These are phyloP conservation scores for Agrocybe pediades DNA, from an alignment of 768 basidiomycete species.

Conservation along the genomic window DNA sequence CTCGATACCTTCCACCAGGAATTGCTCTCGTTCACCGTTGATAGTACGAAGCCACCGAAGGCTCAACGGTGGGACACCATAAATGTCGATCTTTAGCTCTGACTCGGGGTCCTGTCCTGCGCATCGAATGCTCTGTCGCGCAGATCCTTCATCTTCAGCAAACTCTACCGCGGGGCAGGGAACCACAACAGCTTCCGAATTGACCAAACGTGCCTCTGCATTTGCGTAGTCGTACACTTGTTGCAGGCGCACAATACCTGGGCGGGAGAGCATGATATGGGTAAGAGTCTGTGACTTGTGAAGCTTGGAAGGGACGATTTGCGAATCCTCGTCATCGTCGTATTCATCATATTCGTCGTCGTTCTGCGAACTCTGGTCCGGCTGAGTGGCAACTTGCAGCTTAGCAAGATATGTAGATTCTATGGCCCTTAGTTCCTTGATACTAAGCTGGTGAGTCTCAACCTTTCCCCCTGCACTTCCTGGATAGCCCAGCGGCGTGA, in stretches of 20 bases:
- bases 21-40: slow-evolving; percentile 66
- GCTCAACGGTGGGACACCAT: slow-evolving; percentile 76
- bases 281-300: slow-evolving; percentile 76
- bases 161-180: slow-evolving; percentile 85
- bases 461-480: slow-evolving; percentile 42
- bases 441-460: slow-evolving; percentile 56
- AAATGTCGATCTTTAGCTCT: slow-evolving; percentile 62
- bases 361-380: slow-evolving; percentile 27
- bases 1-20: slow-evolving; percentile 85
- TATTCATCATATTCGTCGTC: slow-evolving; percentile 67
- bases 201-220: slow-evolving; percentile 72
- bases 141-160: slow-evolving; percentile 37
- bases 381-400: slow-evolving; percentile 45
- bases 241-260: slow-evolving; percentile 76
- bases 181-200: slow-evolving; percentile 68
- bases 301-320: slow-evolving; percentile 43
- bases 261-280: slow-evolving; percentile 71
- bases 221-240: slow-evolving; percentile 70
- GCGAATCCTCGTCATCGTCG: slow-evolving; percentile 63
- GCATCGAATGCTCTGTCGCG: slow-evolving; percentile 57
- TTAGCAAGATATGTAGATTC: slow-evolving; percentile 59
- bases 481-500: slow-evolving; percentile 62
- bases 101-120: slow-evolving; percentile 63
- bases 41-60: slow-evolving; percentile 75
- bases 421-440: slow-evolving; percentile 68